A percentile compares a stretch with the other conserved stretches of the same genome.
Conservation (phyloP, 805 yeast genomes). For the Metschnikowia gelsemii region DNA sequence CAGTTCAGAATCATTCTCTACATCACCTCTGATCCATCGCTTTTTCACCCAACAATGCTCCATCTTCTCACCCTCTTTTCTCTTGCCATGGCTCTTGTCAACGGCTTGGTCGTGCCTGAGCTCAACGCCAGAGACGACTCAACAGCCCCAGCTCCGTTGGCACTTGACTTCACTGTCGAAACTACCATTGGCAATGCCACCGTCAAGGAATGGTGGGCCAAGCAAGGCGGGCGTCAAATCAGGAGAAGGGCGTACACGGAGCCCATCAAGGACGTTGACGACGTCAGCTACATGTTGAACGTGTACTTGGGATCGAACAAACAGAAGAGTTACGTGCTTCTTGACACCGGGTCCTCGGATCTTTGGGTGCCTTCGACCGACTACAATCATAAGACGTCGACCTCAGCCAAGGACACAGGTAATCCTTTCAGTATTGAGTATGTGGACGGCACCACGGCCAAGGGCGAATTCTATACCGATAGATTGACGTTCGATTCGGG, state of each 20-base stretch:
- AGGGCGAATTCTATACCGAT: constrained; percentile 14
- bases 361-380: constrained; percentile 31
- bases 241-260: constrained; percentile 9
- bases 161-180: constrained; percentile 15
- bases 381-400: constrained; percentile 4
- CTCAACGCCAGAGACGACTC: constrained; percentile 3
- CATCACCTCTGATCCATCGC: background rate
- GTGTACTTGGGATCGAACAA: constrained; percentile 27
- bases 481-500: constrained; percentile 7
- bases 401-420: constrained; percentile 8
- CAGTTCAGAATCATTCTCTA: background rate
- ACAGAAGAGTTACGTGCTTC: constrained; percentile 31
- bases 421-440: constrained; percentile 11
- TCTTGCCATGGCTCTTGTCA: constrained; percentile 11
- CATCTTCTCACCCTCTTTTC: constrained; percentile 10
- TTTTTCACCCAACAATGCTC: constrained; percentile 3
- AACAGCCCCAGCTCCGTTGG: constrained; percentile 12
- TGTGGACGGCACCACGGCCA: constrained; percentile 11
- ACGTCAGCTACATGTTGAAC: constrained; percentile 6
- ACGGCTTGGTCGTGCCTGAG: constrained; percentile 11
- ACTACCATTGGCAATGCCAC: constrained; percentile 4
- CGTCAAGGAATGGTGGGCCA: constrained; percentile 8
- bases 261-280: background rate
- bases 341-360: constrained; percentile 46
- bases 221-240: background rate